These are phyloP conservation scores for Rhizopogon vesiculosus DNA, from an alignment of 768 basidiomycete species.

Conservation along the genomic window DNA sequence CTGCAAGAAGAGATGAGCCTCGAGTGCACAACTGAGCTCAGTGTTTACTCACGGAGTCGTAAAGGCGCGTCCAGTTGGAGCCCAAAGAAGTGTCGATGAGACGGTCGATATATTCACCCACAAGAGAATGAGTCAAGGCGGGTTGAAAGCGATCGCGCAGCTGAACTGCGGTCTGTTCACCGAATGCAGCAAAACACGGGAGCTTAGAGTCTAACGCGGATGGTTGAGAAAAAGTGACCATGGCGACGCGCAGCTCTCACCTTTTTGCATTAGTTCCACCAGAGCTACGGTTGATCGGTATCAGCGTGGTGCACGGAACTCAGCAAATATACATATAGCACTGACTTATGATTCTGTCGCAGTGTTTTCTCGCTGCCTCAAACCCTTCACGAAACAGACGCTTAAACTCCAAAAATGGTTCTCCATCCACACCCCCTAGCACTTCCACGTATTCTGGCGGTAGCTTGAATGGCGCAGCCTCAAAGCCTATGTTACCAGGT, in stretches of 20 bases:
- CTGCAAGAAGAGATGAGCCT: constrained; percentile 31
- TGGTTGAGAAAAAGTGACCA: constrained; percentile 7
- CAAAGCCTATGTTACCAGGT: constrained; percentile 96
- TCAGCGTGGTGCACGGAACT: not conserved
- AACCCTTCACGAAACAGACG: constrained; percentile 89
- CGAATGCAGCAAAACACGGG: constrained; percentile 87
- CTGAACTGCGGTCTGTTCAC: constrained; percentile 84
- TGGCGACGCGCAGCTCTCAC: constrained; percentile 29
- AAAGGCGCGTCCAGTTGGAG: constrained; percentile 91
- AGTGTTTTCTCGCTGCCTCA: constrained; percentile 90
- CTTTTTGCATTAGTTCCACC: constrained; percentile 98
- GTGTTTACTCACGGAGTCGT: constrained; percentile 73
- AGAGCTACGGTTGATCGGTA: constrained; percentile 45
- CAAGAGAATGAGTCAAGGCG: constrained; percentile 74
- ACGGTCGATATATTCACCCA: constrained; percentile 86
- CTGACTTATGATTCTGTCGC: constrained; percentile 91
- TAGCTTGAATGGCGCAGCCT: constrained; percentile 98
- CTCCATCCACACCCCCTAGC: constrained; percentile 76
- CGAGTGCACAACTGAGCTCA: not conserved
- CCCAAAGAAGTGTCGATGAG: constrained; percentile 88
- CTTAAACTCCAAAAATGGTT: constrained; percentile 80
- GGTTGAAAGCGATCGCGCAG: constrained; percentile 94
- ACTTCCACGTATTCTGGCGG: constrained; percentile 95
- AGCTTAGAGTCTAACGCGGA: constrained; percentile 67
- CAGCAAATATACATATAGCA: constrained; percentile 8